Evolutionary conservation across 2,329 filamentous ascomycete genomes (phyloP).

Genomic region (Colletotrichum trifolii): DNA sequence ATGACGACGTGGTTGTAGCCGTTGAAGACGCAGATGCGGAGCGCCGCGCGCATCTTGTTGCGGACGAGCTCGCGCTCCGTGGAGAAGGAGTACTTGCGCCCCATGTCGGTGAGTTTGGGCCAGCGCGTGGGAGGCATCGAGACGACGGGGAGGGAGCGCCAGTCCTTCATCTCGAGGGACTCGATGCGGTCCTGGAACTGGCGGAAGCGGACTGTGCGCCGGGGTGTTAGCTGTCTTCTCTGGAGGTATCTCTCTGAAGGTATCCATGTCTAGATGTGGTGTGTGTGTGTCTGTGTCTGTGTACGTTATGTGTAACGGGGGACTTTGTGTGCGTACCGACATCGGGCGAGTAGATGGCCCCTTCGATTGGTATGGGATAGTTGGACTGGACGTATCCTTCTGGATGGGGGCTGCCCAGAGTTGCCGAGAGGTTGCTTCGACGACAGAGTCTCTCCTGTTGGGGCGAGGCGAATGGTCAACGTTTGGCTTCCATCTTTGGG

Average conservation of each 20-base stretch:
- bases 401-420: slow-evolving; percentile 70
- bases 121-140: slow-evolving; percentile 78
- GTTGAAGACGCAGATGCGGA: slow-evolving; percentile 75
- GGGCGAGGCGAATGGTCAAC: no score
- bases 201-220: slow-evolving; percentile 72
- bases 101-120: slow-evolving; percentile 76
- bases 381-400: slow-evolving; percentile 59
- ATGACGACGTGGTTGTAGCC: slow-evolving; percentile 68
- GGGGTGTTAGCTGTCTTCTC: slow-evolving; percentile 13
- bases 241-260: no score
- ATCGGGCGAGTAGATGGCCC: slow-evolving; percentile 75
- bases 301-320: no score
- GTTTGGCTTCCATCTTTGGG: no score
- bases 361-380: slow-evolving; percentile 78
- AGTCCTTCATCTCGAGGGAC: slow-evolving; percentile 61
- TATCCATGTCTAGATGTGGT: no score
- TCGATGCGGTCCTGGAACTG: slow-evolving; percentile 75
- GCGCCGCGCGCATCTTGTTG: slow-evolving; percentile 77
- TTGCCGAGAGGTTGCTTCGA: slow-evolving; percentile 78
- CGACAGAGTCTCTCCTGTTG: slow-evolving; percentile 76
- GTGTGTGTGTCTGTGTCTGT: no score
- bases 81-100: slow-evolving; percentile 77
- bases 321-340: slow-evolving; percentile 62
- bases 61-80: slow-evolving; percentile 77
- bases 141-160: slow-evolving; percentile 74